A percentile compares a stretch with the other conserved stretches of the same genome.
Conservation (phyloP, 2,329 filamentous ascomycete species). For the Exophiala viscosa region DNA sequence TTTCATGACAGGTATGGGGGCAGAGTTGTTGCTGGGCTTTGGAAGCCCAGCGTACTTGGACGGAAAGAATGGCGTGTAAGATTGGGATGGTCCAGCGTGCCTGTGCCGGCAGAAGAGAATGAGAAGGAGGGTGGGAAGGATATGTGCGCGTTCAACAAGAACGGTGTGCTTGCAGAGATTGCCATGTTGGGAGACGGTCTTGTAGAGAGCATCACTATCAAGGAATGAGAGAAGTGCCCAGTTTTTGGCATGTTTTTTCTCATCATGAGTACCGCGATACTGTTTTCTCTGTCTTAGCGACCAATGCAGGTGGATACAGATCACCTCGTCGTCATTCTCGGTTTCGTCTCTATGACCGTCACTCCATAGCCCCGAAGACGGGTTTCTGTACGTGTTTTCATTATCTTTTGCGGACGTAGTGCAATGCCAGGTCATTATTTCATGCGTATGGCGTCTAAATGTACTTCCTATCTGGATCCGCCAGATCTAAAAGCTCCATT, state of each 20-base stretch:
- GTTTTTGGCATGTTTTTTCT: background rate
- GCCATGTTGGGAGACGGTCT: conserved; percentile 48
- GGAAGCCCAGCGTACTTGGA: conserved; percentile 55
- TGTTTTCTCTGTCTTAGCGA: background rate
- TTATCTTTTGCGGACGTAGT: background rate
- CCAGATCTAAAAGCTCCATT: conserved; percentile 75
- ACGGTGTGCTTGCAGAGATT: conserved; percentile 69
- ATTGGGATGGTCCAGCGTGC: conserved; percentile 63
- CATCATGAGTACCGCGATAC: background rate
- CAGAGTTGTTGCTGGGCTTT: conserved; percentile 59
- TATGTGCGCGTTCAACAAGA: conserved; percentile 62
- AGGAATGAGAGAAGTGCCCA: background rate
- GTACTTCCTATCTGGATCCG: conserved; percentile 82
- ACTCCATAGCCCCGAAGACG: background rate
- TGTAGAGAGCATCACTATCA: conserved; percentile 23
- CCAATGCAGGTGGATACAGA: background rate
- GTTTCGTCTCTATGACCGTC: too few relatives aligned
- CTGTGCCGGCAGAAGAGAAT: conserved; percentile 35
- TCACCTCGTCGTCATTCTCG: too few relatives aligned
- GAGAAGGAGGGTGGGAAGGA: conserved; percentile 42
- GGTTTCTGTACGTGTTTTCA: background rate
- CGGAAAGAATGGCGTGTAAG: conserved; percentile 66
- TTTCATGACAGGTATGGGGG: conserved; percentile 62
- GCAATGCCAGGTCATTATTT: background rate
- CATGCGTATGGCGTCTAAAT: conserved; percentile 50